A percentile compares a stretch with the other conserved stretches of the same genome.
phyloP scores from a whole-genome alignment of 345 rosid genomes.

The Populus deltoides region DNA sequence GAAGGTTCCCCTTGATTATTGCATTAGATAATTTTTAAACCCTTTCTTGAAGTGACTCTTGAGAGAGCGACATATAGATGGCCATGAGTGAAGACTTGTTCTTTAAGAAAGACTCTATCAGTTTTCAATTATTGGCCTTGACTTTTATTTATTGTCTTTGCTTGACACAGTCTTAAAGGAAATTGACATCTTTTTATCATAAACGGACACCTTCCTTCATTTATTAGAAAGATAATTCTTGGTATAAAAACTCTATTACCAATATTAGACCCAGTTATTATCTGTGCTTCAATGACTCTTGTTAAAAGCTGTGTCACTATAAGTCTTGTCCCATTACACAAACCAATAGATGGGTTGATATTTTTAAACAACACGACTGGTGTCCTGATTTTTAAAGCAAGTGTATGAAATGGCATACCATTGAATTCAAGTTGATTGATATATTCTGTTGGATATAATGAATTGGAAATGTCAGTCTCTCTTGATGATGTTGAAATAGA shows the following conservation, averaged over 20 bases:
- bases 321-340: conserved; percentile 10
- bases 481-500: background rate
- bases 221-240: background rate
- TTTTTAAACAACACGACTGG: conserved; percentile 5
- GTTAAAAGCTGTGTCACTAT: background rate
- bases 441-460: conserved; percentile 1
- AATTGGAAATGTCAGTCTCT: background rate
- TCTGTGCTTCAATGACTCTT: background rate
- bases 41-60: background rate
- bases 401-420: background rate
- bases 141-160: background rate
- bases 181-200: background rate
- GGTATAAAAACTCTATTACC: background rate
- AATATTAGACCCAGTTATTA: background rate
- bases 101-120: background rate
- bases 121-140: background rate
- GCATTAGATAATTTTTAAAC: background rate
- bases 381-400: background rate
- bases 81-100: background rate
- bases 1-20: background rate
- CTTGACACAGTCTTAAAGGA: background rate
- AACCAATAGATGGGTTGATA: background rate
- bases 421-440: background rate
- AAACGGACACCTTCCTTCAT: background rate
- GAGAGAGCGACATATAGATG: background rate